These are phyloP conservation scores for Chaetoceros muelleri DNA, from an alignment of 108 stramenopile genomes.

Conservation along the genomic window DNA sequence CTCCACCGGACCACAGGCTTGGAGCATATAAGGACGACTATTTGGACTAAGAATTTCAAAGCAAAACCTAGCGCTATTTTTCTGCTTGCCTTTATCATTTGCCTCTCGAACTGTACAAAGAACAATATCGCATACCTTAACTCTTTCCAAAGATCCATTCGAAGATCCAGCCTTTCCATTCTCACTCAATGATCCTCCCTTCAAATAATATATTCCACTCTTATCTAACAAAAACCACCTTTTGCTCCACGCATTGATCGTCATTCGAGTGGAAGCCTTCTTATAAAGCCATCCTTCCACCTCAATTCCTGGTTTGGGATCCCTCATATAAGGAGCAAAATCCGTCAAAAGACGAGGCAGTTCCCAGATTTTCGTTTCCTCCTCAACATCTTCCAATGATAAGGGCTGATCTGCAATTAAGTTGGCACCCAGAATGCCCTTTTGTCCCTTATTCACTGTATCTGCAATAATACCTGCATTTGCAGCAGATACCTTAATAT, in stretches of 20 bases:
- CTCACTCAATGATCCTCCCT: slow-evolving; percentile 31
- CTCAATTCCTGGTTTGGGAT: slow-evolving; percentile 59
- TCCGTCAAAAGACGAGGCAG: slow-evolving; percentile 49
- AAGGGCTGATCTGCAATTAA: slow-evolving; percentile 39
- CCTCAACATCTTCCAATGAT: slow-evolving; percentile 60
- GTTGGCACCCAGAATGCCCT: slow-evolving; percentile 2
- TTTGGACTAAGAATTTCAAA: slow-evolving; percentile 90
- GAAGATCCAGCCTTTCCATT: slow-evolving; percentile 18
- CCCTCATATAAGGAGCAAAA: slow-evolving; percentile 58
- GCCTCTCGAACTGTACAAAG: slow-evolving; percentile 84
- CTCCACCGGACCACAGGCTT: slow-evolving; percentile 81
- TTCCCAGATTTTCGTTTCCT: slow-evolving; percentile 63
- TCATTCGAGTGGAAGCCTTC: slow-evolving; percentile 50
- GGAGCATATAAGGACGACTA: slow-evolving; percentile 77
- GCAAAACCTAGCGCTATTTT: slow-evolving; percentile 50
- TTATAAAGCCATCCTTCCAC: slow-evolving; percentile 87
- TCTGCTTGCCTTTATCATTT: slow-evolving; percentile 48
- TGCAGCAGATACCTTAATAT: slow-evolving; percentile 34
- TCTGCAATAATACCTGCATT: slow-evolving; percentile 39
- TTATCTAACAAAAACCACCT: slow-evolving; percentile 85
- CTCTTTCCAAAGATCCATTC: slow-evolving; percentile 42
- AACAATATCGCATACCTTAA: slow-evolving; percentile 86
- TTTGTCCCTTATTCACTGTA: slow-evolving; percentile 49
- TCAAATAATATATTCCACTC: slow-evolving; percentile 70
- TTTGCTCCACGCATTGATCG: slow-evolving; percentile 58